Conservation (phyloP, 306 rosid species). For the Lablab purpureus region DNA sequence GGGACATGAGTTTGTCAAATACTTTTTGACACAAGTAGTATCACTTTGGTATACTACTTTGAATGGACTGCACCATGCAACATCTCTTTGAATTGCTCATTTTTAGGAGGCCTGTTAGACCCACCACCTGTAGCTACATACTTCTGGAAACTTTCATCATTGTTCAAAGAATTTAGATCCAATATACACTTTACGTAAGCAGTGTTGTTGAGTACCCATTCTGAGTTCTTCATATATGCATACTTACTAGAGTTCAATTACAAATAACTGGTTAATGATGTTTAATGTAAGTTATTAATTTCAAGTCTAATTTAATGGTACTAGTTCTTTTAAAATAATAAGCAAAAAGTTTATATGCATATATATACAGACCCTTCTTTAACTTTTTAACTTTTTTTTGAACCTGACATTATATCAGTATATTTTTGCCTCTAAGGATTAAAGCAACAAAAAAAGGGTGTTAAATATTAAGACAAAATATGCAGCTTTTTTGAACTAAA, state of each 20-base stretch:
- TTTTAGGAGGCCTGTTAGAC: constrained; percentile 28
- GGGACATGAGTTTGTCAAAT: constrained; percentile 23
- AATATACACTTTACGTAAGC: constrained; percentile 2
- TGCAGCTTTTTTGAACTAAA: neutral
- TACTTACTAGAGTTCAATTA: neutral
- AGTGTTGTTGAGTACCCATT: neutral
- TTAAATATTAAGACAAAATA: neutral
- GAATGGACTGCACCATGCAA: constrained; percentile 20
- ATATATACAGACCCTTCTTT: too few relatives aligned
- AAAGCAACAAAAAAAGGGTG: neutral
- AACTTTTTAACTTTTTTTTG: too few relatives aligned
- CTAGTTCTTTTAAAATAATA: too few relatives aligned
- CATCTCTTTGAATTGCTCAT: constrained; percentile 35
- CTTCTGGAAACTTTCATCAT: constrained; percentile 32
- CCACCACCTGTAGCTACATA: constrained; percentile 21
- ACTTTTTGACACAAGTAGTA: constrained; percentile 36
- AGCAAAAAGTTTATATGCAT: too few relatives aligned
- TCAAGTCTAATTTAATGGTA: neutral
- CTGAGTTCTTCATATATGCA: neutral
- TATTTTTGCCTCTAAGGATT: neutral
- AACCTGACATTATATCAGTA: too few relatives aligned
- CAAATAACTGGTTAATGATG: neutral
- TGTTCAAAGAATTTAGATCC: constrained; percentile 12
- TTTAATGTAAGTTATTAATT: neutral
- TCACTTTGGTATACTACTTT: constrained; percentile 31